Evolutionary conservation across 2,329 filamentous ascomycete genomes (phyloP), one percentile per base, ranked within the genome.

Genomic region (Penicillium sp.): DNA sequence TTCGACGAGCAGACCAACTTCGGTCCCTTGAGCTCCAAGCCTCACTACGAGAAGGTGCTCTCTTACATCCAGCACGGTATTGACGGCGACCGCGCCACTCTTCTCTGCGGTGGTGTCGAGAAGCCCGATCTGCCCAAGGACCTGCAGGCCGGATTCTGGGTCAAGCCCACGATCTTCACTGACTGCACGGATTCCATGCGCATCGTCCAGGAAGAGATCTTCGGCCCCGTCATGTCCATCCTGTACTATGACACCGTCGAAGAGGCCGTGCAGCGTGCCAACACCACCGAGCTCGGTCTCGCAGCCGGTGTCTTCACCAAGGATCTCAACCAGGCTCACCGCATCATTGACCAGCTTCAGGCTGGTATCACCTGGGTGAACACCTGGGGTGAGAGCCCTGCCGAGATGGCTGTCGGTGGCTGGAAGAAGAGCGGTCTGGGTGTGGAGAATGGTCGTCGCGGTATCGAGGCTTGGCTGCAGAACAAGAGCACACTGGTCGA

Each of bases 341-440:
- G 83, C 41, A 83, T 93, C 1, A 80, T 93, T 40, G 81, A 83
- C 22, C 81, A 84, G 66, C 77, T 96, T 5, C 82, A 95, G 68
- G 90, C 90, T 0, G 91, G 91, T 32, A 96, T 96, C 66, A 95
- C 90, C 1, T 96, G 91, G 91, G 81, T 96, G 48, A 96, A 96
- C 72, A 92, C 89, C 0, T 96, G 92, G 92, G 91, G 92, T n/a
- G 91, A 96, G 77, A 88, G 83, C 45, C 91, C 91, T 0, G 90
- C 92, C 0, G 91, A 96, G 78, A 96, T 96, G 92, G 88, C 88
- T 2, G 91, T 96, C 0, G 91, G 91, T 9, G 91, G 91, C 0
- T 96, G 91, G 92, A 96, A 96, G 79, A 82, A 89, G 81, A 95
- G 90, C 69, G 92, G 92, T 32, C 76, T 96, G 9, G 91, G 91